Evolutionary conservation across 768 basidiomycete species (phyloP).

Genomic region (Lentinula guzmanii): DNA sequence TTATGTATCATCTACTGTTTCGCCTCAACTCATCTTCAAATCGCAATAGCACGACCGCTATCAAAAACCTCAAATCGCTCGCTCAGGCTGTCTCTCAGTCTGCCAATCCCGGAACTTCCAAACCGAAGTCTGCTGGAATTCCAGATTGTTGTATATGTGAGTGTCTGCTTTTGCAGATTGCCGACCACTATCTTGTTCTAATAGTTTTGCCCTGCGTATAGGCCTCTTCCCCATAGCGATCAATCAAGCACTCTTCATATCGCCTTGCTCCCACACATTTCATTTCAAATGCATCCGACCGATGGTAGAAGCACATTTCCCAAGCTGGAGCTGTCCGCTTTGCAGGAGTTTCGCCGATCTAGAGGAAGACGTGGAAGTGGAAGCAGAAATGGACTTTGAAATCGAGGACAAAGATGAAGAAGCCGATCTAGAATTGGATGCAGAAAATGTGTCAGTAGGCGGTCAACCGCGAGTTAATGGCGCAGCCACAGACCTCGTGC

Average conservation of each 20-base stretch:
- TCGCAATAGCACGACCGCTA: slow-evolving; percentile 45
- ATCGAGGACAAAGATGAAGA: neutral
- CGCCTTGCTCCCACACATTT: slow-evolving; percentile 94
- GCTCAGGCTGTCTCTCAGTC: slow-evolving; percentile 27
- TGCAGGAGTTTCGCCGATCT: slow-evolving; percentile 94
- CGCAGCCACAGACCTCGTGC: neutral
- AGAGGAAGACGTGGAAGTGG: slow-evolving; percentile 87
- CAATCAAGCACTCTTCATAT: slow-evolving; percentile 94
- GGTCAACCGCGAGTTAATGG: slow-evolving; percentile 1
- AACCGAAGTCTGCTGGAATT: slow-evolving; percentile 81
- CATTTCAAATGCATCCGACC: slow-evolving; percentile 98
- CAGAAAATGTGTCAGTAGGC: neutral
- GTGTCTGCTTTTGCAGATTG: neutral
- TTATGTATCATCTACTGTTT: slow-evolving; percentile 1
- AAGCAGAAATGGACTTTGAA: slow-evolving; percentile 19
- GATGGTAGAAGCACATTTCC: slow-evolving; percentile 81
- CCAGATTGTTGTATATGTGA: slow-evolving; percentile 8
- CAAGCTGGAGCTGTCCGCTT: slow-evolving; percentile 91
- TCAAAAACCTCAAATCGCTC: slow-evolving; percentile 78
- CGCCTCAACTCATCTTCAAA: neutral
- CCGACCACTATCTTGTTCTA: neutral
- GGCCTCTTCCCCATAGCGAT: slow-evolving; percentile 83
- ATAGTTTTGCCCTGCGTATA: slow-evolving; percentile 9
- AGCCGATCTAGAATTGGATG: neutral
- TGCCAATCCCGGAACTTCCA: slow-evolving; percentile 47